phyloP scores from a whole-genome alignment of 2,329 filamentous ascomycete species.

The Pleurostoma richardsiae region DNA sequence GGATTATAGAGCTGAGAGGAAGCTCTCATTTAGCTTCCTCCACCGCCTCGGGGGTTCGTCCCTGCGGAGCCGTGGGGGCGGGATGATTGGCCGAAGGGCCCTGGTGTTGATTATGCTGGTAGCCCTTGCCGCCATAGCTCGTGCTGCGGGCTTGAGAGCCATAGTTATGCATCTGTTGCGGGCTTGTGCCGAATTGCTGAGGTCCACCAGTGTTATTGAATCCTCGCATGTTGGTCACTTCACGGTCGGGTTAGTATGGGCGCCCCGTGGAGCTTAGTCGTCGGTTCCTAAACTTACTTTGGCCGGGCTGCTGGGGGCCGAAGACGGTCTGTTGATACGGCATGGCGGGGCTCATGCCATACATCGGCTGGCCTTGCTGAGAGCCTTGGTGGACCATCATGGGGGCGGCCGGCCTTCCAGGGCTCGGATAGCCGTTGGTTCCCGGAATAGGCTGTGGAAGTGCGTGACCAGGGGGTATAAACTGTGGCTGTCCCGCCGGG shows the following conservation, averaged over 20 bases:
- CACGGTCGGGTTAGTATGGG: constrained; percentile 30
- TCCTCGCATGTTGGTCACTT: constrained; percentile 56
- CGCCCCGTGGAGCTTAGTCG: constrained; percentile 12
- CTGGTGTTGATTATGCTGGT: constrained; percentile 36
- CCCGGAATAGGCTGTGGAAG: constrained; percentile 58
- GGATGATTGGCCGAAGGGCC: constrained; percentile 30
- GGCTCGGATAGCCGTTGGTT: constrained; percentile 80
- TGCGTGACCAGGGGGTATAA: constrained; percentile 53
- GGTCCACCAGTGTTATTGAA: constrained; percentile 51
- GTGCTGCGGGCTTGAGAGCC: constrained; percentile 52
- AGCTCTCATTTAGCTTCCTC: constrained; percentile 36
- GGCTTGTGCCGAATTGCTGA: constrained; percentile 61
- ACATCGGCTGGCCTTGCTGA: constrained; percentile 79
- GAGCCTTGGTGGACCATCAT: constrained; percentile 96
- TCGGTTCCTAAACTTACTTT: constrained; percentile 56
- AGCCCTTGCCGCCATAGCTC: constrained; percentile 46
- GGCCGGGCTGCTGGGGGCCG: constrained; percentile 62
- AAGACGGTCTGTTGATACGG: constrained; percentile 73
- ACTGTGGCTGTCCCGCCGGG: constrained; percentile 58
- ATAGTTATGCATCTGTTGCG: constrained; percentile 61
- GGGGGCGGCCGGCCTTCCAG: constrained; percentile 69
- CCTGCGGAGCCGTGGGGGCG: constrained; percentile 24
- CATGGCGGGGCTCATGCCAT: constrained; percentile 70
- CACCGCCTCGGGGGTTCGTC: constrained; percentile 30
- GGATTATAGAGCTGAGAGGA: too few relatives aligned